phyloP scores from a whole-genome alignment of 2,329 filamentous ascomycete species.

The Ophiocordyceps camponoti-floridani region DNA sequence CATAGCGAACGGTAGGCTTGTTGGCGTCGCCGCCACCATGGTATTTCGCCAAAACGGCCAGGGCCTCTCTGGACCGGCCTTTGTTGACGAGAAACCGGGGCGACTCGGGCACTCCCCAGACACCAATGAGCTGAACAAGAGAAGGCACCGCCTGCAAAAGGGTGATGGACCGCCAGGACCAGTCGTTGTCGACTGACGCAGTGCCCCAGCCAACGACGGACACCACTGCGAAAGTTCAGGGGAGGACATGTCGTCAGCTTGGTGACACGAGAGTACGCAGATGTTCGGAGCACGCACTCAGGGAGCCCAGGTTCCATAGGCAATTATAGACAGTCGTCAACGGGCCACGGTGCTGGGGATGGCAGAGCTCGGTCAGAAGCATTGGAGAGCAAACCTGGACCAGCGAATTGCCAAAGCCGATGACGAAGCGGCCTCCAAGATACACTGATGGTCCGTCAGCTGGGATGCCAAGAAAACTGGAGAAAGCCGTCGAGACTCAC shows the following conservation, averaged over 20 bases:
- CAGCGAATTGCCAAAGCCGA: conserved; percentile 49
- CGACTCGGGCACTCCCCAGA: conserved; percentile 51
- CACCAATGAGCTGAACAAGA: conserved; percentile 42
- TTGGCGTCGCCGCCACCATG: conserved; percentile 42
- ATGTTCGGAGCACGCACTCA: conserved; percentile 9
- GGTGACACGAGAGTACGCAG: background rate
- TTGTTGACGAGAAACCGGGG: conserved; percentile 48
- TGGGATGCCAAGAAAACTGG: background rate
- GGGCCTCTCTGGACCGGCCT: conserved; percentile 43
- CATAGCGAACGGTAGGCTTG: conserved; percentile 45
- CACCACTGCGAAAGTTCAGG: conserved; percentile 18
- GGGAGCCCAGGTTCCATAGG: conserved; percentile 43
- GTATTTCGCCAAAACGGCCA: conserved; percentile 41
- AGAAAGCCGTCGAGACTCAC: conserved; percentile 11
- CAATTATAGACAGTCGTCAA: conserved; percentile 52
- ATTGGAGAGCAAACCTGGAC: conserved; percentile 46
- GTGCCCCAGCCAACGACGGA: conserved; percentile 48
- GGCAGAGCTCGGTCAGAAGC: conserved; percentile 46
- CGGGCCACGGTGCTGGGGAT: conserved; percentile 48
- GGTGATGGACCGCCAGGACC: conserved; percentile 50
- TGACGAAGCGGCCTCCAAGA: conserved; percentile 19
- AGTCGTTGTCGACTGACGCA: conserved; percentile 34
- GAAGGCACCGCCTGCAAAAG: conserved; percentile 46
- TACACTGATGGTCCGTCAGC: conserved; percentile 10
- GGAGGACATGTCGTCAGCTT: background rate